phyloP scores from a whole-genome alignment of 345 rosid genomes.

The Aquilaria sinensis region DNA sequence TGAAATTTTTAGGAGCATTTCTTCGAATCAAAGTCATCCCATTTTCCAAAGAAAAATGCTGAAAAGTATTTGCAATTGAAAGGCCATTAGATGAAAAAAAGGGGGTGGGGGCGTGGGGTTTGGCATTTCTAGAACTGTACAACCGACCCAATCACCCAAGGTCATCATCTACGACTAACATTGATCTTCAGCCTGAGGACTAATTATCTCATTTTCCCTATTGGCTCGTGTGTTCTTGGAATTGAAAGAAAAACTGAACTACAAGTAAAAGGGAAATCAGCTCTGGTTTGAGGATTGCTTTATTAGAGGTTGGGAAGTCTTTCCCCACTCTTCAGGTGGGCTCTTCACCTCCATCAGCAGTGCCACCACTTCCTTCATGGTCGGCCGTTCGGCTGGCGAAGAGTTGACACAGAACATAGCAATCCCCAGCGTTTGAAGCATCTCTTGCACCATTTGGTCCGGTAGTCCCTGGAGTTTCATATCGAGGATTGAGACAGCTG shows the following conservation, averaged over 20 bases:
- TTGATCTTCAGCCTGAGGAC: slow-evolving; percentile 6
- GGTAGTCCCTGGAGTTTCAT: slow-evolving; percentile 75
- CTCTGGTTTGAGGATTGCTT: slow-evolving; percentile 65
- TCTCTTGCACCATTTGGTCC: slow-evolving; percentile 87
- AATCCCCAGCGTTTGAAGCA: slow-evolving; percentile 90
- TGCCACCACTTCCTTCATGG: slow-evolving; percentile 97
- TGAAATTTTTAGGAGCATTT: slow-evolving; percentile 4
- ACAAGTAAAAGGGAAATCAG: slow-evolving; percentile 14
- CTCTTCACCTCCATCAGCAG: slow-evolving; percentile 86
- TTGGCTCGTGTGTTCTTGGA: slow-evolving; percentile 13
- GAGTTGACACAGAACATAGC: slow-evolving; percentile 97
- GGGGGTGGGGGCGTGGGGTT: slow-evolving; percentile 17
- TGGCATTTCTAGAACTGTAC: slow-evolving; percentile 54
- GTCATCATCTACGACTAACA: slow-evolving; percentile 12
- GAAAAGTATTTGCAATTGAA: not conserved
- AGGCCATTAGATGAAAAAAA: slow-evolving; percentile 7
- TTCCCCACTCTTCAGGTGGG: slow-evolving; percentile 85
- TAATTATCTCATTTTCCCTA: slow-evolving; percentile 3
- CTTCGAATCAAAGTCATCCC: not conserved
- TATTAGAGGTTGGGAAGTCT: slow-evolving; percentile 83
- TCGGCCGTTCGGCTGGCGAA: slow-evolving; percentile 75
- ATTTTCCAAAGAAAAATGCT: not conserved
- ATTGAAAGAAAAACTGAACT: slow-evolving; percentile 12
- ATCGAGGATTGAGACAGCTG: slow-evolving; percentile 65
- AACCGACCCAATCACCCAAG: slow-evolving; percentile 20